These are phyloP conservation scores for Clohesyomyces aquaticus DNA, from an alignment of 495 filamentous ascomycete genomes.

Conservation along the genomic window DNA sequence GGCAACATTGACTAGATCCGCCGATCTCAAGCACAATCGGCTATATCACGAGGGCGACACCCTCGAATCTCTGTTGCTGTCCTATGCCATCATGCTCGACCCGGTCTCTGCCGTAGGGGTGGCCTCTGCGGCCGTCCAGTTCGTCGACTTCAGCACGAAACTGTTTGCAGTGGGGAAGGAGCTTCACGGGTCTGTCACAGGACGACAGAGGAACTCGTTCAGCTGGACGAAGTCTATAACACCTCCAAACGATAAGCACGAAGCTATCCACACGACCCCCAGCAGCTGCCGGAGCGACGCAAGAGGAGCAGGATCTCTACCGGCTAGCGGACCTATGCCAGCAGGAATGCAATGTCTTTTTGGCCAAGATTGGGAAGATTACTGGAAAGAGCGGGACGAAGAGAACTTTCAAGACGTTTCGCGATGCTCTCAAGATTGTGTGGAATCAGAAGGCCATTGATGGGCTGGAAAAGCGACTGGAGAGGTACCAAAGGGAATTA, in stretches of 20 bases:
- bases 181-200: neutral
- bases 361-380: neutral
- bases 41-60: neutral
- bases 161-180: neutral
- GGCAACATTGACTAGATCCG: no score
- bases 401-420: neutral
- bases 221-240: neutral
- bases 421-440: neutral
- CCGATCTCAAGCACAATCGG: no score
- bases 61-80: neutral
- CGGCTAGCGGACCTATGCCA: neutral
- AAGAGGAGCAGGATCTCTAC: constrained; percentile 3
- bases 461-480: neutral
- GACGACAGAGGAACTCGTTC: neutral
- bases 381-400: neutral
- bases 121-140: neutral
- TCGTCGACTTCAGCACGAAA: constrained; percentile 4
- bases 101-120: constrained; percentile 1
- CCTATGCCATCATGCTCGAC: constrained; percentile 3
- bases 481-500: neutral
- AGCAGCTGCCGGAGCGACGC: neutral
- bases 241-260: constrained; percentile 2
- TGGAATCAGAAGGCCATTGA: constrained; percentile 3
- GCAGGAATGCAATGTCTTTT: neutral
- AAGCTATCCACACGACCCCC: neutral